Evolutionary conservation across 192 early-diverging fungal species (phyloP).

Genomic region (Backusella psychrophila): DNA sequence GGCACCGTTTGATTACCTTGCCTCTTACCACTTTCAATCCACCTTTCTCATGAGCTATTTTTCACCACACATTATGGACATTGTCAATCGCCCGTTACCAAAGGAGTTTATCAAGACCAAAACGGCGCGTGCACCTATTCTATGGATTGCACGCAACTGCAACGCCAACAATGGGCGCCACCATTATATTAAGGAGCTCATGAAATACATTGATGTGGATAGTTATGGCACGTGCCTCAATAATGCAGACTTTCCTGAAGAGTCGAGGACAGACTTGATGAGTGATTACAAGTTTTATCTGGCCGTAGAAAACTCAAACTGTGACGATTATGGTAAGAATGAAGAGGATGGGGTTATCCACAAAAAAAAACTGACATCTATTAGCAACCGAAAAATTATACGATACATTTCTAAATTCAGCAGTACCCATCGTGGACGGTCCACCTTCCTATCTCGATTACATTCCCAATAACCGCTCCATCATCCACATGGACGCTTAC

Average conservation of each 20-base stretch:
- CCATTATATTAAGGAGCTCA: slow-evolving; percentile 6
- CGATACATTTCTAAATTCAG: slow-evolving; percentile 11
- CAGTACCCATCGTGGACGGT: slow-evolving; percentile 19
- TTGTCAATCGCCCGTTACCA: slow-evolving; percentile 16
- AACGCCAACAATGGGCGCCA: slow-evolving; percentile 9
- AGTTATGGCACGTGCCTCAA: slow-evolving; percentile 21
- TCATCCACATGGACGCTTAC: slow-evolving; percentile 19
- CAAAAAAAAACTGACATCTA: not conserved
- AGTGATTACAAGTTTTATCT: slow-evolving; percentile 27
- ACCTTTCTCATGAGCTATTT: slow-evolving; percentile 12
- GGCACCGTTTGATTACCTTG: slow-evolving; percentile 19
- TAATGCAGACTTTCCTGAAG: not conserved
- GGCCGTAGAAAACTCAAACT: slow-evolving; percentile 20
- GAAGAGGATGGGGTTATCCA: not conserved
- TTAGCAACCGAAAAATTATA: slow-evolving; percentile 24
- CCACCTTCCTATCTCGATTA: slow-evolving; percentile 5
- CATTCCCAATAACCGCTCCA: not conserved
- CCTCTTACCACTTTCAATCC: slow-evolving; percentile 16
- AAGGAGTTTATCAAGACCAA: slow-evolving; percentile 16
- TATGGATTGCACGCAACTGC: slow-evolving; percentile 25
- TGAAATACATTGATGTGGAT: slow-evolving; percentile 16
- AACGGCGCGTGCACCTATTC: not conserved
- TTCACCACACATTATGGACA: slow-evolving; percentile 3
- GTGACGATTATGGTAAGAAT: slow-evolving; percentile 26
- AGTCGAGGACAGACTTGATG: slow-evolving; percentile 5